Evolutionary conservation across 2,329 filamentous ascomycete species (phyloP), one percentile per base, ranked within the genome.

Genomic region (Aaosphaeria arxii): DNA sequence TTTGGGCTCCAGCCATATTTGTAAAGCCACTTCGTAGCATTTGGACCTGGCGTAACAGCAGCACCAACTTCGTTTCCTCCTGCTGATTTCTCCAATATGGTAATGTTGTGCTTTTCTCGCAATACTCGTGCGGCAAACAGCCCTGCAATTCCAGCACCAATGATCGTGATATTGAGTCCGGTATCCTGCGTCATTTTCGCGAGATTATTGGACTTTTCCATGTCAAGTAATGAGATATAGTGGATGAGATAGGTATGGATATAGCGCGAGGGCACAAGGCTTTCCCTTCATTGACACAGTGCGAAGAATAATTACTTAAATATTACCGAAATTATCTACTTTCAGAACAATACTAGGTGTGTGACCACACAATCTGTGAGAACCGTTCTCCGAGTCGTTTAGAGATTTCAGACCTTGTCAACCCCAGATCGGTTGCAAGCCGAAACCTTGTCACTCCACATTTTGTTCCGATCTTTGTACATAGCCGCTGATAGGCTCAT

Each of bases 81-180:
- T 46, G 42, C 32, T 5, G 43, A 29, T 43, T 38, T 9, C 31
- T 44, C 42, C 9, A 35, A 11, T 29, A 44, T 44, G 11, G 42
- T 44, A 11, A 44, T 24, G 28, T 48, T 11, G 44, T 51, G 51
- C 11, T 48, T n/a, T 29, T 42, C 30, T 3, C 51, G 45, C 29
- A 51, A 44, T 28, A 53, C 46, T 28, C 42, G 42, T 43, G 51
- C 51, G 11, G 51, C 51, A 33, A 44, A 43, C 17, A 50, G 33
- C 5, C 51, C 51, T 13, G 51, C 51, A 7, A 53, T 3, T 17
- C 51, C 51, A 2, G 48, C 43, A 30, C 51, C 51, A 17, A 50
- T 42, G 24, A 53, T 50, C 11, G 44, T 46, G 29, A 50, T 43
- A 11, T 17, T 29, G 41, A 50, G 48, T 43, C 39, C 39, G 39